Evolutionary conservation across 306 rosid species (phyloP).

Genomic region (Sesbania bispinosa): DNA sequence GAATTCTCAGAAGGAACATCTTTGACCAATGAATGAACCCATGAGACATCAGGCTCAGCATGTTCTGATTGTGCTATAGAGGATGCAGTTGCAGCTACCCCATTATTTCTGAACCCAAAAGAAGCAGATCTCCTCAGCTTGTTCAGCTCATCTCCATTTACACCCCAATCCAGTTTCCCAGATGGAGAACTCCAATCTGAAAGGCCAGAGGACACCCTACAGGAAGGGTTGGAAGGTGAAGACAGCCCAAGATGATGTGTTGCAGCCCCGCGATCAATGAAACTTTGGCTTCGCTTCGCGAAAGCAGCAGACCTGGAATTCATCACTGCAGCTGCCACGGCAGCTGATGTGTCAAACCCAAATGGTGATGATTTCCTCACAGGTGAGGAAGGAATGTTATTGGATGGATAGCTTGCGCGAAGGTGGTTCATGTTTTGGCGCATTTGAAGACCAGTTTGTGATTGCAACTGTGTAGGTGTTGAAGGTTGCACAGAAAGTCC

Average conservation of each 20-base stretch:
- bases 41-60: conserved; percentile 89
- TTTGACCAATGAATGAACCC: conserved; percentile 87
- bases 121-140: conserved; percentile 95
- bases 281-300: conserved; percentile 95
- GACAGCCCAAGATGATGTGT: conserved; percentile 45
- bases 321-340: conserved; percentile 94
- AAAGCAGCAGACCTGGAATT: conserved; percentile 89
- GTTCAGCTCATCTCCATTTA: conserved; percentile 80
- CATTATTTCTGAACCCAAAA: conserved; percentile 68
- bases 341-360: conserved; percentile 77
- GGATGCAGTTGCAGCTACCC: conserved; percentile 21
- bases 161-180: conserved; percentile 90
- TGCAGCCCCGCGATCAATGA: conserved; percentile 74
- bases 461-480: conserved; percentile 59
- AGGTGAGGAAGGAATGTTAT: conserved; percentile 69
- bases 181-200: conserved; percentile 85
- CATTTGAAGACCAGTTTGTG: conserved; percentile 61
- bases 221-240: conserved; percentile 51
- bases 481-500: conserved; percentile 57
- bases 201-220: conserved; percentile 54
- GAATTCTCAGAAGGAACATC: conserved; percentile 66
- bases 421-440: conserved; percentile 93
- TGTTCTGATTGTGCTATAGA: conserved; percentile 28
- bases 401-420: conserved; percentile 81
- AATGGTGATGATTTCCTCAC: conserved; percentile 61